Base-by-base conservation (phyloP, 768 basidiomycete species). In the Lyophyllum shimeji region DNA sequence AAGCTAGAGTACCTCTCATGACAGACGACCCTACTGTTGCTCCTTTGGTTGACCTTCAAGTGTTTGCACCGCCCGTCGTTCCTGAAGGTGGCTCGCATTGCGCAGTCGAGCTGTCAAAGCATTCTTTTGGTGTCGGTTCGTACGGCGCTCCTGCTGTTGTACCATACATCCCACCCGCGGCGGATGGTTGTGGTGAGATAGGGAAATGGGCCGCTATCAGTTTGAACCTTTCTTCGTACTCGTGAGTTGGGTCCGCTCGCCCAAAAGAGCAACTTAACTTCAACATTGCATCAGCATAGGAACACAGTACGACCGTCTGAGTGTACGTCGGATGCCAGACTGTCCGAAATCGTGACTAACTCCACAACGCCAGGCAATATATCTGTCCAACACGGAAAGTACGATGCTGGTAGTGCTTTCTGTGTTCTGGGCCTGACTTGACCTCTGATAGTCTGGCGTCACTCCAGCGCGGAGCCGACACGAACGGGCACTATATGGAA, bases 391-490 rank as follows among this genome's bases (percentile, higher is more conserved):
- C 59, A 77, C 79, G 12, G 84, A 85, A 63, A 82, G 83, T 84
- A 60, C 50, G 78, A 34, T 37, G n/a, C 1, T 1, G 57, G 15
- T 59, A 23, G n/a, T 18, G n/a, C n/a, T n/a, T 24, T 23, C 12
- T 46, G 7, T 12, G 11, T 18, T 12, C 53, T 37, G 39, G 48
- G 65, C 12, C 13, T 7, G 44, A 3, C 33, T 24, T 13, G 27
- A 40, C 25, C 34, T 37, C 15, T 2, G 15, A 12, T 29, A 85
- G 85, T 87, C 48, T 87, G 85, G 85, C 76, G 86, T 11, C 84
- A 80, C 27, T 85, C 83, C 2, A 86, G 84, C 39, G 81, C 86
- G 0, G 85, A 87, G 63, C 86, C 85, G 0, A 82, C 79, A 0
- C 63, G 57, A 24, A 74, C 76, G 2, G 86, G 84, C 1, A 87